A percentile compares a stretch with the other conserved stretches of the same genome.
Conservation (phyloP, 2,329 filamentous ascomycete genomes). For the Botryotinia narcissicola region DNA sequence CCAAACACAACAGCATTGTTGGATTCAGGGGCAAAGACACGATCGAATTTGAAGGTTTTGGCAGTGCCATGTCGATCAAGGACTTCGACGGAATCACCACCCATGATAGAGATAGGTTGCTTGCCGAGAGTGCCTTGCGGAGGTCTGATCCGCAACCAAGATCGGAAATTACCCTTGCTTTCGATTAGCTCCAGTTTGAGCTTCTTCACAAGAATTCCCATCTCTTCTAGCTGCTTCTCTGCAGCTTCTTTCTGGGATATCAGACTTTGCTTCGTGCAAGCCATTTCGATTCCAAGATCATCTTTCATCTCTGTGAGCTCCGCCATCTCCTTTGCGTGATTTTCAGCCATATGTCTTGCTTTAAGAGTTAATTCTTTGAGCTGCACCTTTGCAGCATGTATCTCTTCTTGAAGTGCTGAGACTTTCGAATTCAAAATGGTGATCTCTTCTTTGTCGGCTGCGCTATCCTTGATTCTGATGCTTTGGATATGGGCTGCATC, state of each 20-base stretch:
- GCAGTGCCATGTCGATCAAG: constrained; percentile 54
- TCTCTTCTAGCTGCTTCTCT: not conserved
- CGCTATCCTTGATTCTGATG: not conserved
- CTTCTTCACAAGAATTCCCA: not conserved
- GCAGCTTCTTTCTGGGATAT: not conserved
- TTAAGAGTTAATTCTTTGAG: not conserved
- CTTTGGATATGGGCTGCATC: not conserved
- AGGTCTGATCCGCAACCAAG: not conserved
- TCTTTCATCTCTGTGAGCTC: not conserved
- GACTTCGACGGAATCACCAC: not conserved
- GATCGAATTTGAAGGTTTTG: constrained; percentile 86
- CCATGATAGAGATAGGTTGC: not conserved
- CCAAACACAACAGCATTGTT: constrained; percentile 87
- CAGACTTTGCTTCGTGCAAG: not conserved
- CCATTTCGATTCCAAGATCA: not conserved
- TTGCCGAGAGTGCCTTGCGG: not conserved
- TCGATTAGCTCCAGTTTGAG: not conserved
- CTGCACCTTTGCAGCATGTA: not conserved
- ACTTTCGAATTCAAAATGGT: not conserved
- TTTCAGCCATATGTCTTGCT: not conserved
- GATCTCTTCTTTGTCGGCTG: not conserved
- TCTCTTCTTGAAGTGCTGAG: constrained; percentile 1
- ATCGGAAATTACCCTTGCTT: constrained; percentile 2
- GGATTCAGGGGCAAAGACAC: constrained; percentile 77
- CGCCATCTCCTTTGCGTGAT: not conserved